A percentile compares a stretch with the other conserved stretches of the same genome.
phyloP scores from a whole-genome alignment of 345 rosid species.

The Eucalyptus decipiens region DNA sequence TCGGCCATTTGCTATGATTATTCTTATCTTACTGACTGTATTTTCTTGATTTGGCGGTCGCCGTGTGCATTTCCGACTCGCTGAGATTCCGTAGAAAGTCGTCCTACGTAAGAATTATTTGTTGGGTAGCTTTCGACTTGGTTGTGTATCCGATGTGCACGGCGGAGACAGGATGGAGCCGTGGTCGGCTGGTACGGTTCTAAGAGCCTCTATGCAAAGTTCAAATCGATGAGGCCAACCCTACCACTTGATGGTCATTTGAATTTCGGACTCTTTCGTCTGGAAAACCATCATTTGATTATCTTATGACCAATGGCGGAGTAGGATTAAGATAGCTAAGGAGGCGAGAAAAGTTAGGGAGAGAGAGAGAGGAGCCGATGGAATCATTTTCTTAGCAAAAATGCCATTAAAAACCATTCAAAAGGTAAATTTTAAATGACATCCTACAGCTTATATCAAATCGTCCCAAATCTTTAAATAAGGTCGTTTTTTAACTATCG shows the following conservation, averaged over 20 bases:
- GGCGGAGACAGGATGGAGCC: neutral
- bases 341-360: neutral
- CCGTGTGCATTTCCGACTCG: neutral
- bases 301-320: neutral
- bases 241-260: neutral
- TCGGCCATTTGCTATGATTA: neutral
- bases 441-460: accelerated
- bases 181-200: neutral
- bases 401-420: neutral
- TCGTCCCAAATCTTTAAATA: accelerated
- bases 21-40: neutral
- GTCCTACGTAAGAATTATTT: neutral
- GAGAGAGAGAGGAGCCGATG: neutral
- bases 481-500: accelerated
- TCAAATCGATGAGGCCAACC: neutral
- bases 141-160: neutral
- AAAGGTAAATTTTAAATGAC: neutral
- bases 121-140: neutral
- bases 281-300: neutral
- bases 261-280: neutral
- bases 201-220: neutral
- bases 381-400: neutral
- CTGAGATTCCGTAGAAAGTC: neutral
- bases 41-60: neutral
- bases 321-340: neutral